Evolutionary conservation across 768 basidiomycete genomes (phyloP), one percentile per base, ranked within the genome.

Genomic region (Dentipellis fragilis): DNA sequence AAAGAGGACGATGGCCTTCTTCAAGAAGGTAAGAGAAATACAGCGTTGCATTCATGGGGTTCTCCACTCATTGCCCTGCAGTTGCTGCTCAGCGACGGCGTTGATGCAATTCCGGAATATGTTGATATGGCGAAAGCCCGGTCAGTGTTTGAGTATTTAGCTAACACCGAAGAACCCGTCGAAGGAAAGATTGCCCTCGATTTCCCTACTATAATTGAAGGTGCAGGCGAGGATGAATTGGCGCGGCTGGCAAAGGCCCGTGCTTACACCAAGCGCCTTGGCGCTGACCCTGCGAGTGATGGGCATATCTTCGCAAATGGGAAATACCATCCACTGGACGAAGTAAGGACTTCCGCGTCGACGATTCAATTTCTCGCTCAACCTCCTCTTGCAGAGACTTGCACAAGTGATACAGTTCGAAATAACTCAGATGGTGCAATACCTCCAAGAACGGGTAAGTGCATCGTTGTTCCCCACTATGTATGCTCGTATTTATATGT

Each of bases 401-500:
- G 66, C 86, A 54, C 71, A 74, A n/a, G 65, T 68, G 40, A 73
- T 93, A 57, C 87, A 89, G 64, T 67, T 60, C 0, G 87, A 88
- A 60, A 65, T 83, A 22, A 69, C 65, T 2, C 66, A 69, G 14
- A 87, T 89, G 62, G 63, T 89, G 55, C 80, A 81, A 57, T 81
- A 83, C 64, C 65, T 93, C 6, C 88, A 89, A 67, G 84, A 88
- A 66, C 73, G 81, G 75, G 90, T 84, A 45, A n/a, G 74, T 65
- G 29, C 10, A 1, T 9, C 12, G 52, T 23, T 47, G 51, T 12
- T 6, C 29, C 16, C 14, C 37, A 34, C 34, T 40, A 21, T n/a
- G 22, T 1, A 38, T 52, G n/a, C 47, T 54, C 42, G 3, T 9
- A 19, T 9, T 19, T 21, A 16, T 10, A 49, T 57, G 54, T 39